Conservation (phyloP, 192 early-diverging fungal species). For the Funneliformis geosporum region DNA sequence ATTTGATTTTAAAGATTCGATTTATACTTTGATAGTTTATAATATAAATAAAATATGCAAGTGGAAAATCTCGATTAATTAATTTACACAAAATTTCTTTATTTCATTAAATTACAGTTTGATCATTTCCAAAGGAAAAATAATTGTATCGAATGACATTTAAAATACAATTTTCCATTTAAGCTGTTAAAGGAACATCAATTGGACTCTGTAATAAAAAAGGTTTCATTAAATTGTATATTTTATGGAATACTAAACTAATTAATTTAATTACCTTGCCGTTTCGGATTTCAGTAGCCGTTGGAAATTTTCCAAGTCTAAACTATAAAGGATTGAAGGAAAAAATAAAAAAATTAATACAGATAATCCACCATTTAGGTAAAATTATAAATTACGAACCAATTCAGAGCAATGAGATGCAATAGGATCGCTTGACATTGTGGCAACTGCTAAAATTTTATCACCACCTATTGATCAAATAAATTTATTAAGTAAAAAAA, state of each 20-base stretch:
- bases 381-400: conserved; percentile 8
- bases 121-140: too few species aligned
- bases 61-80: too few species aligned
- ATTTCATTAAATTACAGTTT: too few species aligned
- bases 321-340: background rate
- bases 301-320: conserved; percentile 40
- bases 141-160: background rate
- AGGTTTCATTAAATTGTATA: background rate
- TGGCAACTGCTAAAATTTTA: conserved; percentile 43
- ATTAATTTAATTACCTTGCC: conserved; percentile 10
- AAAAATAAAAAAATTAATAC: background rate
- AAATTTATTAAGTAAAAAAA: background rate
- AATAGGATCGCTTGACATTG: conserved; percentile 43
- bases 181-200: background rate
- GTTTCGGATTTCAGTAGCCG: conserved; percentile 39
- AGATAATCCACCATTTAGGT: background rate
- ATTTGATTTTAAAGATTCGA: too few species aligned
- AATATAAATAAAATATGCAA: too few species aligned
- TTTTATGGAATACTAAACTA: background rate
- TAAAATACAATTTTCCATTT: background rate
- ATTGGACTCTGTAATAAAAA: background rate
- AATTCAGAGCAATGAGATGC: conserved; percentile 43
- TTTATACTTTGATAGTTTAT: too few species aligned
- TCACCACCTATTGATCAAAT: conserved; percentile 31
- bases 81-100: too few species aligned